phyloP scores from a whole-genome alignment of 176 grass and related monocot genomes.

The Themeda triandra region DNA sequence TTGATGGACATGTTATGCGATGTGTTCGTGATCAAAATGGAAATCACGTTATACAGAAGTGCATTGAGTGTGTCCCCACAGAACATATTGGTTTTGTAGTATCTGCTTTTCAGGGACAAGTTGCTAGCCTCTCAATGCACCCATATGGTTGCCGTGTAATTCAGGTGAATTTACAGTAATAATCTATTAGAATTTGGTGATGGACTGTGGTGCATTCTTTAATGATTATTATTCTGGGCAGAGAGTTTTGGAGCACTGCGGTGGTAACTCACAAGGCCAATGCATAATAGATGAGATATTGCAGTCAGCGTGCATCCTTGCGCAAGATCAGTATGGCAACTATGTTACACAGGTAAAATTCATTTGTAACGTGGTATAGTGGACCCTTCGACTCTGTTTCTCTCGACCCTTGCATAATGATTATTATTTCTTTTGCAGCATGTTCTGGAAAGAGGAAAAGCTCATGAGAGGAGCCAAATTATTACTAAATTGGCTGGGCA shows the following conservation, averaged over 20 bases:
- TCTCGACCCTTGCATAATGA: neutral
- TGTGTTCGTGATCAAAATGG: conserved; percentile 98
- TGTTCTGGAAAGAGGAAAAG: conserved; percentile 81
- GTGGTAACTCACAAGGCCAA: conserved; percentile 70
- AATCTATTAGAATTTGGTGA: neutral
- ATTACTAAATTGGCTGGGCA: conserved; percentile 80
- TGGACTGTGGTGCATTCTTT: neutral
- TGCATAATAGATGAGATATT: conserved; percentile 98
- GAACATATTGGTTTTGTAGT: conserved; percentile 85
- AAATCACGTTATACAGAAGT: conserved; percentile 99
- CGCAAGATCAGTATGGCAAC: conserved; percentile 99
- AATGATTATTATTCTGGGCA: conserved; percentile 28
- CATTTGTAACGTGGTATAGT: neutral
- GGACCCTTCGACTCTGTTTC: neutral
- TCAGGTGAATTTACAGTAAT: conserved; percentile 58
- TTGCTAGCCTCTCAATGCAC: conserved; percentile 83
- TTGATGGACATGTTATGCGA: conserved; percentile 88
- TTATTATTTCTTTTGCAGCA: conserved; percentile 53
- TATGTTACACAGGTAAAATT: conserved; percentile 90
- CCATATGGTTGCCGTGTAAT: conserved; percentile 99
- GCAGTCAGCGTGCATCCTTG: conserved; percentile 78
- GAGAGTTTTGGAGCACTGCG: conserved; percentile 96
- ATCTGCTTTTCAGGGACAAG: conserved; percentile 83
- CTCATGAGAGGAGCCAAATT: conserved; percentile 71
- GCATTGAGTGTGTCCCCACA: conserved; percentile 89